phyloP scores from a whole-genome alignment of 768 basidiomycete species.

The Peribolospora baueri region DNA sequence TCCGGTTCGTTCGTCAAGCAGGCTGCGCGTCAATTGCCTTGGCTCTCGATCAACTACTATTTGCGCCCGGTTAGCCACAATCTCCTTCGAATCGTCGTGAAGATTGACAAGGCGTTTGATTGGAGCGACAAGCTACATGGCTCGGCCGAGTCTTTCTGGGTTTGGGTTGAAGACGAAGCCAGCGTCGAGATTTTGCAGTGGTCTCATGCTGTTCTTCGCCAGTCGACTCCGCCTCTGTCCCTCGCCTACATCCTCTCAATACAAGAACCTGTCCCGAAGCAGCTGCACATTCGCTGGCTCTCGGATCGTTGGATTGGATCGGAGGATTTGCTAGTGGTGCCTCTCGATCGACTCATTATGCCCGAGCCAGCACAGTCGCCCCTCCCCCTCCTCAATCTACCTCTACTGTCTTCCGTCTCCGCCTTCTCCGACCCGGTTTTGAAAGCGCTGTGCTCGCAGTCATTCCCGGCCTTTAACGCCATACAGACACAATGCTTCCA shows the following conservation, averaged over 20 bases:
- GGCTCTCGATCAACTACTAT: constrained; percentile 35
- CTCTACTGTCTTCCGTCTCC: constrained; percentile 42
- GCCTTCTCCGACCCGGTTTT: constrained; percentile 43
- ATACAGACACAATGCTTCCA: constrained; percentile 80
- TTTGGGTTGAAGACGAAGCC: constrained; percentile 79
- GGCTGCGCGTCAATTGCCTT: constrained; percentile 68
- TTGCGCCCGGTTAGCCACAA: constrained; percentile 65
- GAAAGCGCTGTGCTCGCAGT: constrained; percentile 26
- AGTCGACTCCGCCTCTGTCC: constrained; percentile 33
- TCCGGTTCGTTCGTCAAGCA: constrained; percentile 56
- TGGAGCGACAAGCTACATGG: constrained; percentile 63
- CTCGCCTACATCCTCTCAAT: constrained; percentile 64
- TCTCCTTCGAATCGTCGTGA: constrained; percentile 49
- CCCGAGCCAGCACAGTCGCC: constrained; percentile 23
- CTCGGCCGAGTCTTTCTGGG: constrained; percentile 61
- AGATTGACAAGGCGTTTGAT: constrained; percentile 40
- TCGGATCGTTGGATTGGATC: constrained; percentile 89
- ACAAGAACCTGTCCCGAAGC: constrained; percentile 31
- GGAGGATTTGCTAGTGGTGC: constrained; percentile 42
- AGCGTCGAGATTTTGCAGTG: constrained; percentile 63
- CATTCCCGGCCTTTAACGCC: constrained; percentile 41
- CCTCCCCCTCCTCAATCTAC: constrained; percentile 23
- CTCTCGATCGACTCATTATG: constrained; percentile 49
- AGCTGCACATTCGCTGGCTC: constrained; percentile 47
- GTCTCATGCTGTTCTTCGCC: constrained; percentile 44